Conservation (phyloP, 345 rosid genomes). For the Salix suchowensis region DNA sequence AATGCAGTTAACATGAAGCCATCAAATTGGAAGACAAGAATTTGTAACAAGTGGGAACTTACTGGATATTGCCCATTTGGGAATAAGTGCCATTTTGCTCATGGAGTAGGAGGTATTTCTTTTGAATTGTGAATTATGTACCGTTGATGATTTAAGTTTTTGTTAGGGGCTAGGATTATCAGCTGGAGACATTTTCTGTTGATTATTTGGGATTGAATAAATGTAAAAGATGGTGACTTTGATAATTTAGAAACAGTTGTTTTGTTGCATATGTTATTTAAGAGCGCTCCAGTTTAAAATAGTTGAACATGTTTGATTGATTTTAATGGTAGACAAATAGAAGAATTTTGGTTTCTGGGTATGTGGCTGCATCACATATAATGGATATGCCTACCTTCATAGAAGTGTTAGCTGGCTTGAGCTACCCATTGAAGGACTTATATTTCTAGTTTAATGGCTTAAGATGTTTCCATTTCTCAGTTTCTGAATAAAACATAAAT, state of each 20-base stretch:
- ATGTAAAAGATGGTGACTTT: not conserved
- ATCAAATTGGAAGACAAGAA: conserved; percentile 95
- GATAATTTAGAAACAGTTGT: not conserved
- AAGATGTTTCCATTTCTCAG: not conserved
- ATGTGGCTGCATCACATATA: not conserved
- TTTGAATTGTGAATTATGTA: not conserved
- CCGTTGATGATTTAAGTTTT: not conserved
- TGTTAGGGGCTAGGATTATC: not conserved
- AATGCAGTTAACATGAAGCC: conserved; percentile 56
- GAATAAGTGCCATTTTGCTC: conserved; percentile 94
- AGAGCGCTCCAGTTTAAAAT: not conserved
- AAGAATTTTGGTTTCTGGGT: not conserved
- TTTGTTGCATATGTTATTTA: not conserved
- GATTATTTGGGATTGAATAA: not conserved
- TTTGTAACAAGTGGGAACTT: conserved; percentile 95
- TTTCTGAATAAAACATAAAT: not conserved
- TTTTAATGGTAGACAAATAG: not conserved
- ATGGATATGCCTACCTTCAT: not conserved
- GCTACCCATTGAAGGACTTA: not conserved
- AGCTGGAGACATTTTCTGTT: not conserved
- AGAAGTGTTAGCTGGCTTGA: not conserved
- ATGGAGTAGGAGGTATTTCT: conserved; percentile 70
- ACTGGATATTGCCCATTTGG: conserved; percentile 97
- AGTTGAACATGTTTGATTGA: not conserved
- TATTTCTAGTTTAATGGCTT: not conserved